These are phyloP conservation scores for Cutaneotrichosporon cutaneum DNA, from an alignment of 1,284 basidiomycete species.

Conservation along the genomic window DNA sequence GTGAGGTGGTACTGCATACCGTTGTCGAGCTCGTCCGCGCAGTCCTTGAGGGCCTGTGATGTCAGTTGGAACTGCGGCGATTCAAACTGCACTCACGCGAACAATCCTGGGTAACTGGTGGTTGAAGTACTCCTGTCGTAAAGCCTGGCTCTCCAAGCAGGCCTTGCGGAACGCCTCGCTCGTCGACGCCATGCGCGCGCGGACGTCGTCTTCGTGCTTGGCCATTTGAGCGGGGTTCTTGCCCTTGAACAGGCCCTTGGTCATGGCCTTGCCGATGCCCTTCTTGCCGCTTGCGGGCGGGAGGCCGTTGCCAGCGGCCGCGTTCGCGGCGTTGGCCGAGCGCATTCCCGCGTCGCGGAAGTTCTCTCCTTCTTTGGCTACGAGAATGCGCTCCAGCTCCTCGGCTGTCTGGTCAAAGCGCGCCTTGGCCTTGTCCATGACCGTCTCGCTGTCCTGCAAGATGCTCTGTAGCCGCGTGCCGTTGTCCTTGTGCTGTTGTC, in stretches of 20 bases:
- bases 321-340: conserved; percentile 19
- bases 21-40: conserved; percentile 91
- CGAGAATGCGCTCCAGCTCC: conserved; percentile 87
- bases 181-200: conserved; percentile 75
- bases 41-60: conserved; percentile 84
- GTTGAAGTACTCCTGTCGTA: conserved; percentile 96
- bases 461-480: conserved; percentile 82
- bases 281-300: conserved; percentile 71
- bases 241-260: conserved; percentile 88
- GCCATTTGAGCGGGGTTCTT: conserved; percentile 91
- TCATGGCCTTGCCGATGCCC: conserved; percentile 67
- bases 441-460: conserved; percentile 81
- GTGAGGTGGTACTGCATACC: conserved; percentile 96
- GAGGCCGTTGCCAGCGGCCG: conserved; percentile 60
- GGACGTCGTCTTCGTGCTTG: conserved; percentile 91
- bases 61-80: neutral
- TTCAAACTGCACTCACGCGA: conserved; percentile 62
- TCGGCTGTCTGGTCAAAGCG: conserved; percentile 88
- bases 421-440: conserved; percentile 79
- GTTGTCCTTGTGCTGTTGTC: conserved; percentile 75
- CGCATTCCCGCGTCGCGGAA: conserved; percentile 75
- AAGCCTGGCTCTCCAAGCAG: conserved; percentile 82
- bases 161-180: conserved; percentile 89
- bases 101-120: conserved; percentile 91
- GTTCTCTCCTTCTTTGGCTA: conserved; percentile 92